Conservation (phyloP, 1,139 yeast genomes). For the Yamadazyma triangularis region DNA sequence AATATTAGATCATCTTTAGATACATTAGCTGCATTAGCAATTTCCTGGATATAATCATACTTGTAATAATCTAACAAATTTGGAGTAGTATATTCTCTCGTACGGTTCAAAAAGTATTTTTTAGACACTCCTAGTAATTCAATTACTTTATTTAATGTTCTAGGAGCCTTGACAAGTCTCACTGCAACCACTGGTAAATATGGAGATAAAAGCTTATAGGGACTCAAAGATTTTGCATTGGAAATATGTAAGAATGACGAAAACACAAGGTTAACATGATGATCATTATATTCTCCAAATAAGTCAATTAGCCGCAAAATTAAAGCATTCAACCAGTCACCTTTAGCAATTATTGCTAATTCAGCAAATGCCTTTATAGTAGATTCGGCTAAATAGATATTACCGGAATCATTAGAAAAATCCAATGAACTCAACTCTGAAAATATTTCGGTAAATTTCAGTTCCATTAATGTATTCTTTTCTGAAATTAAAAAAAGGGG, state of each 20-base stretch:
- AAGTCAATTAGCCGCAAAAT: constrained; percentile 56
- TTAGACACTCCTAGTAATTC: constrained; percentile 61
- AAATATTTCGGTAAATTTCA: constrained; percentile 33
- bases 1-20: constrained; percentile 32
- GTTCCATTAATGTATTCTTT: constrained; percentile 26
- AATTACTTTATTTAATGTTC: constrained; percentile 56
- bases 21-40: constrained; percentile 34
- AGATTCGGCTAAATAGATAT: constrained; percentile 54
- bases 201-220: constrained; percentile 73
- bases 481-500: constrained; percentile 41
- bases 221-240: constrained; percentile 41
- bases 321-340: constrained; percentile 59
- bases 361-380: constrained; percentile 59
- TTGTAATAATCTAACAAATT: constrained; percentile 63
- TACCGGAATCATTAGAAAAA: constrained; percentile 17
- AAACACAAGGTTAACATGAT: constrained; percentile 60
- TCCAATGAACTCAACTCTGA: constrained; percentile 31
- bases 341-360: constrained; percentile 52
- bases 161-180: constrained; percentile 56
- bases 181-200: constrained; percentile 73
- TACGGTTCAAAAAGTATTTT: constrained; percentile 60
- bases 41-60: constrained; percentile 56
- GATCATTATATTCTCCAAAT: constrained; percentile 56
- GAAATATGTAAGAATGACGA: constrained; percentile 51
- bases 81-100: constrained; percentile 75